Evolutionary conservation across 2,329 filamentous ascomycete species (phyloP).

Genomic region (Xenosphaeropsis pyriputrescens): DNA sequence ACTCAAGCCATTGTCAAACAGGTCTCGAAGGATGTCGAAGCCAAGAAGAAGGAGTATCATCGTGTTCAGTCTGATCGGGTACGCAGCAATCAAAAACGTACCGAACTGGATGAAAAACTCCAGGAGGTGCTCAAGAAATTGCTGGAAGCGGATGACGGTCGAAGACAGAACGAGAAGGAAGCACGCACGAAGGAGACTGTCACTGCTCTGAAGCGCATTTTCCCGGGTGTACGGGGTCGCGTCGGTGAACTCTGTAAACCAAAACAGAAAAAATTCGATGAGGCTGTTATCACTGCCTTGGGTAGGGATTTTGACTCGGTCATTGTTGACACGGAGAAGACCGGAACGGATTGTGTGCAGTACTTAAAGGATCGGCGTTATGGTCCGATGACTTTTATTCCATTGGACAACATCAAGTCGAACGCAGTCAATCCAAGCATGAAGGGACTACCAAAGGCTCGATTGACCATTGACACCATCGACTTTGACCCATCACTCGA

Average conservation of each 20-base stretch:
- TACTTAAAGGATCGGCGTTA: constrained; percentile 85
- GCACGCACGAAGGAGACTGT: constrained; percentile 69
- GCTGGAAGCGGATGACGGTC: constrained; percentile 72
- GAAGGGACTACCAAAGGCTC: constrained; percentile 74
- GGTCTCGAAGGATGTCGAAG: constrained; percentile 62
- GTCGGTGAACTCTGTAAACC: constrained; percentile 87
- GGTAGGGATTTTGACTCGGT: constrained; percentile 90
- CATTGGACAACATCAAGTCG: constrained; percentile 93
- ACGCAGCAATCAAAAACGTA: constrained; percentile 65
- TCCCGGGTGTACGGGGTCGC: constrained; percentile 79
- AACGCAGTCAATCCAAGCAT: constrained; percentile 79
- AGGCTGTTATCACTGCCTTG: constrained; percentile 82
- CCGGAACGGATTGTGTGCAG: constrained; percentile 83
- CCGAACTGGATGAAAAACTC: constrained; percentile 85
- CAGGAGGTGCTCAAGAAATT: constrained; percentile 68
- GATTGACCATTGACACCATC: constrained; percentile 89
- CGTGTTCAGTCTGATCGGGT: constrained; percentile 71
- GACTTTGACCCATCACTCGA: constrained; percentile 83
- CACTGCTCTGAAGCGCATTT: constrained; percentile 74
- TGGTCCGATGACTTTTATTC: constrained; percentile 84
- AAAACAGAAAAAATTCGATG: constrained; percentile 93
- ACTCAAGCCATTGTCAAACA: constrained; percentile 50
- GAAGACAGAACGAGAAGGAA: constrained; percentile 75
- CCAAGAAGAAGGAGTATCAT: constrained; percentile 85
- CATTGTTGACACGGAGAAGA: constrained; percentile 90